Conservation (phyloP, 2,329 filamentous ascomycete species). For the Mycosphaerella arachidis region DNA sequence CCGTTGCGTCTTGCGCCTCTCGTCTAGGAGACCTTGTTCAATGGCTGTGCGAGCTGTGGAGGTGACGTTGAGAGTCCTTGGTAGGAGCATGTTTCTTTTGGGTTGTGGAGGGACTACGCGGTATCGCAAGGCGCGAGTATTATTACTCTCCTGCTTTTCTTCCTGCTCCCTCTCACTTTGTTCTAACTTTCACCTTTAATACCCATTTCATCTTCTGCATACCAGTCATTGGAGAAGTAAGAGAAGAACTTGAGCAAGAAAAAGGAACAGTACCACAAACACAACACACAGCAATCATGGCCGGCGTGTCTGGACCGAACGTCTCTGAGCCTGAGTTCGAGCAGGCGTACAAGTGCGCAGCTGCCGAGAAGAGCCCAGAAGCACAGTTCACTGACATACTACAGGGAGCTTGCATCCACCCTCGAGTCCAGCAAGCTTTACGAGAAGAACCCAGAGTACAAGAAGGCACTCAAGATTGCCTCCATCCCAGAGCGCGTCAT, state of each 20-base stretch:
- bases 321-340: conserved; percentile 93
- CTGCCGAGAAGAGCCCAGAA: not conserved
- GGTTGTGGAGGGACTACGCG: not conserved
- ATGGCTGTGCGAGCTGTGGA: not conserved
- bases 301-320: conserved; percentile 48
- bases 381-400: conserved; percentile 2
- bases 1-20: not conserved
- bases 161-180: not conserved
- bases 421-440: conserved; percentile 93
- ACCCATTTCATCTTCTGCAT: not conserved
- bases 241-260: not conserved
- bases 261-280: not conserved
- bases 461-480: conserved; percentile 79
- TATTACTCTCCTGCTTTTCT: not conserved
- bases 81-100: not conserved
- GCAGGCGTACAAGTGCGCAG: conserved; percentile 92
- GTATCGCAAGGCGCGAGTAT: not conserved
- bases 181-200: not conserved
- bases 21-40: not conserved
- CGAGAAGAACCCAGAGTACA: conserved; percentile 90
- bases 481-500: conserved; percentile 91
- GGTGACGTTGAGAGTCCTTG: not conserved
- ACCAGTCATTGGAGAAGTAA: not conserved
- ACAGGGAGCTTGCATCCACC: conserved; percentile 72
- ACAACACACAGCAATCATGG: conserved; percentile 33